Evolutionary conservation across 352 stramenopile genomes (phyloP).

Genomic region (Achlya hypogyna): DNA sequence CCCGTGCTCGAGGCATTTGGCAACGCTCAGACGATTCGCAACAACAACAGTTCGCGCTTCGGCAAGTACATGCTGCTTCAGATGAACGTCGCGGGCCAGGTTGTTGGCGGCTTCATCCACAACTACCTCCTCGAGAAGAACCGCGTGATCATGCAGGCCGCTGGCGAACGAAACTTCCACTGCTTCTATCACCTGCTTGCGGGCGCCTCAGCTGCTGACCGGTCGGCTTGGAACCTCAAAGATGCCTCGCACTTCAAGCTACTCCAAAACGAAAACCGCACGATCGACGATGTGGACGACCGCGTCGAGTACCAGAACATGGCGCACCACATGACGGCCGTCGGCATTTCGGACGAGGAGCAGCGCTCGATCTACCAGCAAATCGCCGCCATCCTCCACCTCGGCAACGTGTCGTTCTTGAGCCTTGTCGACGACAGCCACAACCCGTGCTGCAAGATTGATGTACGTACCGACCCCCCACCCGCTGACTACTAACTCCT

Average conservation of each 20-base stretch:
- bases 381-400: conserved; percentile 71
- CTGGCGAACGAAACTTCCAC: conserved; percentile 90
- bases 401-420: conserved; percentile 77
- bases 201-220: conserved; percentile 43
- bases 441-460: conserved; percentile 48
- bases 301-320: conserved; percentile 35
- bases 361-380: conserved; percentile 67
- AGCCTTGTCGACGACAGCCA: conserved; percentile 60
- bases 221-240: conserved; percentile 44
- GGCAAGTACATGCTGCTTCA: conserved; percentile 84
- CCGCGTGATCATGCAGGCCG: conserved; percentile 76
- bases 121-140: conserved; percentile 91
- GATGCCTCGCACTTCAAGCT: conserved; percentile 52
- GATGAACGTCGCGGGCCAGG: conserved; percentile 70
- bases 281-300: conserved; percentile 73
- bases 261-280: conserved; percentile 32
- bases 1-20: conserved; percentile 78
- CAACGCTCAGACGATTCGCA: conserved; percentile 80
- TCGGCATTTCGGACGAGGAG: conserved; percentile 65
- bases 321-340: conserved; percentile 25
- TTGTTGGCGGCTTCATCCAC: conserved; percentile 76
- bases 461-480: conserved; percentile 26
- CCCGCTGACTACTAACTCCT: conserved; percentile 37
- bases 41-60: conserved; percentile 82
- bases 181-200: conserved; percentile 89